These are phyloP conservation scores for Aspergillus floridensis DNA, from an alignment of 2,329 filamentous ascomycete genomes.

Conservation along the genomic window DNA sequence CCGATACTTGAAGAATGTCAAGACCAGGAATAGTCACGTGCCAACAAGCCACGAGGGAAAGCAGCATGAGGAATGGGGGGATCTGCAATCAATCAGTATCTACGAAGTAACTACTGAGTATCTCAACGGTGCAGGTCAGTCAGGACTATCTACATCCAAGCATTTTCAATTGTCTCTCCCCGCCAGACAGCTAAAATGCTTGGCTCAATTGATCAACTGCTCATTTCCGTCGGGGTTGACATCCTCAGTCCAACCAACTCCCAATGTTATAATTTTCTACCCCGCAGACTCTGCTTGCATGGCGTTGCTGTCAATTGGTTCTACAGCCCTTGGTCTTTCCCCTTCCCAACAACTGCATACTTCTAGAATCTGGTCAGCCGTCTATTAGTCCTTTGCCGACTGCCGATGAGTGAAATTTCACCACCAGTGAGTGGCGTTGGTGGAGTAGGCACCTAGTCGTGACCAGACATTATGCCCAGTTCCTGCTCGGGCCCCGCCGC, in stretches of 20 bases:
- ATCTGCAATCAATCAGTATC: too few relatives aligned
- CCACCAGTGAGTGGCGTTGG: not conserved
- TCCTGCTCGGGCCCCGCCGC: slow-evolving; percentile 3
- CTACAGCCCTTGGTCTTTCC: not conserved
- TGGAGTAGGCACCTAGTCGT: not conserved
- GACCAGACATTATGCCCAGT: not conserved
- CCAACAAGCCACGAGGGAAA: not conserved
- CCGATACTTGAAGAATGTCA: not conserved
- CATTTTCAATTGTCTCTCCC: not conserved
- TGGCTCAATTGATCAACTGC: not conserved
- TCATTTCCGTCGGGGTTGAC: not conserved
- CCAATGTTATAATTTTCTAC: not conserved
- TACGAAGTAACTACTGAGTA: not conserved
- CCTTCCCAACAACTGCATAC: not conserved
- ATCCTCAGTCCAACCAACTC: not conserved
- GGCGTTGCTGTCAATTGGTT: not conserved
- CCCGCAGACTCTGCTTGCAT: not conserved
- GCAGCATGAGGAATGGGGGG: not conserved
- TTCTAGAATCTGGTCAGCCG: too few relatives aligned
- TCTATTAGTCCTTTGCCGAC: not conserved
- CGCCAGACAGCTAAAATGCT: not conserved
- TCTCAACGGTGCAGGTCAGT: too few relatives aligned
- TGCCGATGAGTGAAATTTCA: not conserved
- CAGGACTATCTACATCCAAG: too few relatives aligned
- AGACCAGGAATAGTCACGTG: not conserved